Evolutionary conservation across 306 rosid species (phyloP).

Genomic region (Acacia melanoxylon): DNA sequence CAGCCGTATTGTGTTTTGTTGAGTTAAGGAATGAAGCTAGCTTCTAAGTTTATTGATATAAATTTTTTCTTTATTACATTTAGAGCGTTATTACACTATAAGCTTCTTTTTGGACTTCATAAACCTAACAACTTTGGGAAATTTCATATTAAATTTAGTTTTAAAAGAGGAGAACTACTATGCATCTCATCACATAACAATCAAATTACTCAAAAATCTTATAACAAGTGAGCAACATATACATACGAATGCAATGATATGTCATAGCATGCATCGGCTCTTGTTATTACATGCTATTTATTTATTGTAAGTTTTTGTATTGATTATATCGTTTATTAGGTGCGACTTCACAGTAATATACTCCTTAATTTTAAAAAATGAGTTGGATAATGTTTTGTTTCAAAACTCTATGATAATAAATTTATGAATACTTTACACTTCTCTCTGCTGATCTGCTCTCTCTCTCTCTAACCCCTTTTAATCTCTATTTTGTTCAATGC

Average conservation of each 20-base stretch:
- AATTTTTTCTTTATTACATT: not conserved
- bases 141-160: not conserved
- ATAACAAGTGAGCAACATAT: too few relatives aligned
- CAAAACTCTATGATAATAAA: not conserved
- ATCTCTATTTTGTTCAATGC: not conserved
- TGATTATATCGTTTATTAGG: too few relatives aligned
- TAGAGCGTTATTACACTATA: not conserved
- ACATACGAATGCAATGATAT: too few relatives aligned
- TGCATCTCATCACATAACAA: too few relatives aligned
- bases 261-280: too few relatives aligned
- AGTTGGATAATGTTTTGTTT: not conserved
- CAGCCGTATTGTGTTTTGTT: not conserved
- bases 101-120: not conserved
- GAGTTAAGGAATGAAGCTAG: not conserved
- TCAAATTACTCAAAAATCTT: too few relatives aligned
- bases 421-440: not conserved
- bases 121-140: not conserved
- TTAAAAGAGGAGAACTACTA: too few relatives aligned
- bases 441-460: too few relatives aligned
- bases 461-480: not conserved
- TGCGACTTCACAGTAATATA: too few relatives aligned
- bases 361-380: too few relatives aligned
- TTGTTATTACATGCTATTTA: too few relatives aligned
- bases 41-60: not conserved
- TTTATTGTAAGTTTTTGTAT: too few relatives aligned